A percentile compares a stretch with the other conserved stretches of the same genome.
phyloP scores from a whole-genome alignment of 805 yeast genomes.

The Wickerhamiella siamensis region DNA sequence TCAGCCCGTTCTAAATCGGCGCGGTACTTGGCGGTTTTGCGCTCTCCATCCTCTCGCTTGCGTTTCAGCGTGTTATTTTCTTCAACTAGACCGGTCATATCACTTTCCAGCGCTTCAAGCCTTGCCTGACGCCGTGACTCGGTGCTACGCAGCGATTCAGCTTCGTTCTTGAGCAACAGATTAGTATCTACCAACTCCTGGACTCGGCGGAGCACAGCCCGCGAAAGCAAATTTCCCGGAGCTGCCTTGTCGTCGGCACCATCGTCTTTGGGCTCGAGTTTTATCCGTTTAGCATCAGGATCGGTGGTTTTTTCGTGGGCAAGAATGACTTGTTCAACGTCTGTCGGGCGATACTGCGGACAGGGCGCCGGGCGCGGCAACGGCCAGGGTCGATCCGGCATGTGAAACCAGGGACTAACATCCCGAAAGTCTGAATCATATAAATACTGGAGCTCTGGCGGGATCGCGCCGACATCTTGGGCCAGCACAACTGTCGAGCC shows the following conservation, averaged over 20 bases:
- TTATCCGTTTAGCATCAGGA: conserved; percentile 41
- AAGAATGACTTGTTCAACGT: conserved; percentile 58
- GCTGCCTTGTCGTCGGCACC: neutral
- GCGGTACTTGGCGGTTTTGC: neutral
- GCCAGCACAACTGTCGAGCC: conserved; percentile 74
- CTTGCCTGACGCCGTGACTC: neutral
- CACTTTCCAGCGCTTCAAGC: neutral
- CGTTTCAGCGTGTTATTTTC: neutral
- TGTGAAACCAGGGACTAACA: conserved; percentile 46
- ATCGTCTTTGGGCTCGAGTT: conserved; percentile 42
- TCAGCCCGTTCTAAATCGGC: neutral
- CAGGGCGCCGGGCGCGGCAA: conserved; percentile 58
- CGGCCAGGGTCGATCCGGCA: conserved; percentile 47
- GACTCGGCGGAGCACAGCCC: neutral
- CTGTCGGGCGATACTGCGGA: conserved; percentile 48
- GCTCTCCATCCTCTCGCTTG: neutral
- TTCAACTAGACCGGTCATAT: neutral
- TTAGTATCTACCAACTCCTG: neutral
- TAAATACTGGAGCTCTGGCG: conserved; percentile 65
- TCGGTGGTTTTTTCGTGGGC: conserved; percentile 45
- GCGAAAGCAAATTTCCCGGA: neutral
- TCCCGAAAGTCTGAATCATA: conserved; percentile 52
- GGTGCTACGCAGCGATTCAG: neutral
- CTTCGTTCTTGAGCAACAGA: neutral
- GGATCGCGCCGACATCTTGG: conserved; percentile 68